Evolutionary conservation across 2,329 filamentous ascomycete genomes (phyloP), one percentile per base, ranked within the genome.

Genomic region (Tolypocladium pustulatum): DNA sequence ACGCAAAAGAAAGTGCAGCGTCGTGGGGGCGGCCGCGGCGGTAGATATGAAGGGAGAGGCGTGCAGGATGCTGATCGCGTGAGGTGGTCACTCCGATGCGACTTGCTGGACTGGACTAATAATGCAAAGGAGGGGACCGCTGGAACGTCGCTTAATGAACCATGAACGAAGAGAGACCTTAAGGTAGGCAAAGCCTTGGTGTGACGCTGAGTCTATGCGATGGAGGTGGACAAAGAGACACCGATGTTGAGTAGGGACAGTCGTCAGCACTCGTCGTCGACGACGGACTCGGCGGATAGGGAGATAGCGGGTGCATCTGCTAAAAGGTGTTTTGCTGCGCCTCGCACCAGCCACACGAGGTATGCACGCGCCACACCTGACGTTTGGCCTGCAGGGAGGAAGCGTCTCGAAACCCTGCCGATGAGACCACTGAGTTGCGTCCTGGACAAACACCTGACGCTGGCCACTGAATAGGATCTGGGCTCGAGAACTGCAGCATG

Each of bases 401-500:
- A 34, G 49, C 27, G n/a, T 34, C 30, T 20, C 30, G 20, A 53
- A n/a, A 30, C 49, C 49, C 22, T 53, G 49, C 49, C 49, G 30
- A 53, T 36, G 17, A 22, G 30, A 52, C 49, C 49, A 36, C 30
- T 30, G 20, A 15, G 6, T 36, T 53, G 49, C 49, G 2, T 36
- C 10, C 20, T n/a, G 20, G 30, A 52, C 30, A 52, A 52, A n/a
- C 49, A 22, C 49, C 49, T 22, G 49, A 53, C 20, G 20, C 49
- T 53, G 49, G 49, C 49, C 49, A 53, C 36, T 53, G 49, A 36
- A 36, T 5, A 6, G 30, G 49, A 53, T 9, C 17, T n/a, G 51
- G 38, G 51, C 17, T 41, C 51, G 27, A 54, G 27, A 15, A 37
- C 64, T 61, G 62, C 63, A 64, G 56, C 58, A 75, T 75, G 73